A percentile compares a stretch with the other conserved stretches of the same genome.
Evolutionary conservation across 495 filamentous ascomycete genomes (phyloP).

Genomic region (Penicillium taxi): DNA sequence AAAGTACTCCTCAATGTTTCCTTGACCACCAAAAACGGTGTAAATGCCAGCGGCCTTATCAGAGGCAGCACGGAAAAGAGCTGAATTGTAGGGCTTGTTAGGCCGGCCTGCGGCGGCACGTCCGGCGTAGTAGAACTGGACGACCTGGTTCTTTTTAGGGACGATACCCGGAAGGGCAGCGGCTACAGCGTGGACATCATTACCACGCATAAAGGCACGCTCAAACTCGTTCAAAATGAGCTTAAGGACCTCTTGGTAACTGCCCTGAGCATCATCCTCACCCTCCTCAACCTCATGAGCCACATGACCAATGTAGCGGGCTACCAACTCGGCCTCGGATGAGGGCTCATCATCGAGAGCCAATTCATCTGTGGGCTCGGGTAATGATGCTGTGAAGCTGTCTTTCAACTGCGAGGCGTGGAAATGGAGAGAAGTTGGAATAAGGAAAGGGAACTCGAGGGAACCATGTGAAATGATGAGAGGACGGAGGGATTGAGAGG

Average conservation of each 20-base stretch:
- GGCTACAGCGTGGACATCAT: slow-evolving; percentile 89
- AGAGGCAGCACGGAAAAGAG: slow-evolving; percentile 77
- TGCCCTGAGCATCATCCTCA: slow-evolving; percentile 78
- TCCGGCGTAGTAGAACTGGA: slow-evolving; percentile 83
- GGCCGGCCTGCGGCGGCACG: slow-evolving; percentile 72
- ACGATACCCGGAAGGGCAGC: slow-evolving; percentile 78
- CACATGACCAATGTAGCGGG: slow-evolving; percentile 83
- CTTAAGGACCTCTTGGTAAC: slow-evolving; percentile 80
- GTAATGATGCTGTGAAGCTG: slow-evolving; percentile 72
- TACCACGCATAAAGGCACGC: slow-evolving; percentile 84
- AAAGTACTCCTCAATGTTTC: slow-evolving; percentile 99
- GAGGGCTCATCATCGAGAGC: slow-evolving; percentile 97
- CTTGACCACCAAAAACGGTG: slow-evolving; percentile 95
- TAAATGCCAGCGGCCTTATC: slow-evolving; percentile 75
- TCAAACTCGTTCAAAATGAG: slow-evolving; percentile 91
- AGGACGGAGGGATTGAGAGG: slow-evolving; percentile 82
- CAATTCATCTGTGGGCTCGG: slow-evolving; percentile 87
- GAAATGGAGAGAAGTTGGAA: slow-evolving; percentile 91
- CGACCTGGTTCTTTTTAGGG: slow-evolving; percentile 79
- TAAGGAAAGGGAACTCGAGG: slow-evolving; percentile 88
- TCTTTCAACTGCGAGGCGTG: slow-evolving; percentile 89
- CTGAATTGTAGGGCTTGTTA: slow-evolving; percentile 84
- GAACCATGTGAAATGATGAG: slow-evolving; percentile 85
- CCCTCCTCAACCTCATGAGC: slow-evolving; percentile 80
- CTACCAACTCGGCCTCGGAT: slow-evolving; percentile 81